A percentile compares a stretch with the other conserved stretches of the same genome.
phyloP scores from a whole-genome alignment of 805 yeast species.

The Candida quercuum region DNA sequence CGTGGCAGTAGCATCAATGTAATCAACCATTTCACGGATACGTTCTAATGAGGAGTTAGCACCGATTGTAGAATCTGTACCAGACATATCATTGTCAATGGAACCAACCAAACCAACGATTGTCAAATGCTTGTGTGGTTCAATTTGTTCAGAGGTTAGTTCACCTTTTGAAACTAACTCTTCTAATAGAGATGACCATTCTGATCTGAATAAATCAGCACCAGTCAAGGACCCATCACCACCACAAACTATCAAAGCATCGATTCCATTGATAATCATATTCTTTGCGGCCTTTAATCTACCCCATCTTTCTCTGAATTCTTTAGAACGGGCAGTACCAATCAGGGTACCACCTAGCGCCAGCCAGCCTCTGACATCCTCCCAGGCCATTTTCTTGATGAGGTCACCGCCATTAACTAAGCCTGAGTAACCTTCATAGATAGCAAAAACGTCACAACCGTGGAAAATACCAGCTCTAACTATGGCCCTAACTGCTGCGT shows the following conservation, averaged over 20 bases:
- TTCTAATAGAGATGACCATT: slow-evolving; percentile 68
- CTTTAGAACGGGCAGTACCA: slow-evolving; percentile 73
- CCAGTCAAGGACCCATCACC: slow-evolving; percentile 85
- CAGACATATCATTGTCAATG: slow-evolving; percentile 82
- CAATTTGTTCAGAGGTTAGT: slow-evolving; percentile 41
- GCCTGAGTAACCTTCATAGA: slow-evolving; percentile 74
- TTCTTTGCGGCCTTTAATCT: slow-evolving; percentile 59
- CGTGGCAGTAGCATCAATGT: slow-evolving; percentile 78
- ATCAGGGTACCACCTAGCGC: slow-evolving; percentile 71
- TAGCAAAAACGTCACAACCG: slow-evolving; percentile 62
- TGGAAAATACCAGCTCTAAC: slow-evolving; percentile 60
- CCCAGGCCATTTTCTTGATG: slow-evolving; percentile 64
- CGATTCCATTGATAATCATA: slow-evolving; percentile 66
- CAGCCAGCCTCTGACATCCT: slow-evolving; percentile 66
- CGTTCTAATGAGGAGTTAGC: slow-evolving; percentile 74
- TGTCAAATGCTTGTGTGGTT: slow-evolving; percentile 49
- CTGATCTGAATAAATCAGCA: slow-evolving; percentile 69
- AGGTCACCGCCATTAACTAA: slow-evolving; percentile 57
- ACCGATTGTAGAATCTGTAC: slow-evolving; percentile 80
- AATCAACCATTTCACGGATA: slow-evolving; percentile 71
- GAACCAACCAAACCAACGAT: slow-evolving; percentile 77
- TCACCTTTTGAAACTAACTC: slow-evolving; percentile 44
- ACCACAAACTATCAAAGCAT: slow-evolving; percentile 75
- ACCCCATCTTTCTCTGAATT: slow-evolving; percentile 62
- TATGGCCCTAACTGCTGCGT: slow-evolving; percentile 69